Base-by-base conservation (phyloP, 2,329 filamentous ascomycete species). In the Talaromyces funiculosus region DNA sequence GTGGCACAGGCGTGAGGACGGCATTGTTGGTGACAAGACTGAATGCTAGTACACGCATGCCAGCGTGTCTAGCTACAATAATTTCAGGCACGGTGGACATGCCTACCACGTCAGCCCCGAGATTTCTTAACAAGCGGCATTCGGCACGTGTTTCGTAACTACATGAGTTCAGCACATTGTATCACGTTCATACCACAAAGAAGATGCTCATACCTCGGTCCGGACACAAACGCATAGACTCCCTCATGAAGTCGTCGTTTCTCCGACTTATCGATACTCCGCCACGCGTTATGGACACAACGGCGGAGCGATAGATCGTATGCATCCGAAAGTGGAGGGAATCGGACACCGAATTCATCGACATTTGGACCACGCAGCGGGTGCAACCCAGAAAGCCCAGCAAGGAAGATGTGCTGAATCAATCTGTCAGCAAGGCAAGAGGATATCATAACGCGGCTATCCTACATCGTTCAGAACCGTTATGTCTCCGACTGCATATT, bases 61-160 rank as follows among this genome's bases (percentile, higher is more conserved):
- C 83, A 58, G 79, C 81, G 70, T 89, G 86, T 64, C 86, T 79
- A 33, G 86, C 86, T 16, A 86, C 84, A 54, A 88, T 81, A 57
- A 88, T 86, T 68, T 89, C 86, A 7, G 86, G 86, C 29, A 88
- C 85, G 0, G 86, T 88, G 33, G 84, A 87, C 86, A 89, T 88
- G 14, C 86, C 86, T 1, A 88, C 86, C n/a, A 88, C 75, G 67
- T 88, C 86, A n/a, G 84, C 85, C 6, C 86, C 85, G 6, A 87
- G 72, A 53, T 76, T 76, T 40, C 78, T 78, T 62, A 88, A 76
- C 80, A 87, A 81, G 18, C 85, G 80, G 67, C 84, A 87, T 69
- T 88, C 85, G 0, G 85, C 84, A 62, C 86, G 77, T 2, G 85
- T 88, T 69, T 88, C 86, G 68, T 87, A 88, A 53, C 81, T 83